Evolutionary conservation across 164 flowering plant species (phyloP), one percentile per base, ranked within the genome.

Genomic region (Annona squamosa): DNA sequence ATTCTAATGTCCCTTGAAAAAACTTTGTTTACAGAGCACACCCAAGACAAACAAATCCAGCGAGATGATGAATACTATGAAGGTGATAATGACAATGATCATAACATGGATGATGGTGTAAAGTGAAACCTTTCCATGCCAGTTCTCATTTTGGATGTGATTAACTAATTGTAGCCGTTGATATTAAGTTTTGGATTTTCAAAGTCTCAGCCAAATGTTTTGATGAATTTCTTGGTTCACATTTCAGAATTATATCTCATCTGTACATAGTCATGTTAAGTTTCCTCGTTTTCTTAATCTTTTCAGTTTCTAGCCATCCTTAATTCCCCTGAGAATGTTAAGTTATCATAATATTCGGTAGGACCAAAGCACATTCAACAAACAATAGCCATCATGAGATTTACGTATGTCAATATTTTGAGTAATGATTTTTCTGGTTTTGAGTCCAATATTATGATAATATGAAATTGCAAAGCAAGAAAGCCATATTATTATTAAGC

Each of bases 31-130:
- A 71, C 90, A 95, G 99, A 90, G 85, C 94, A 88, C 72, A 87
- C 93, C 5, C 89, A 82, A 72, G 99, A 95, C 88, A 93, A 89
- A 82, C 96, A 90, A 43, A 87, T 95, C 73, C 99, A 91, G 79
- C 87, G 97, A 9, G 98, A 95, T 42, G 96, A 95, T 72, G 99
- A 95, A 78, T 93, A 90, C 74, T 93, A 88, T 63, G 93, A 89
- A 17, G 99, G 96, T 16, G 99, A 91, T 79, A 86, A 94, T 72
- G 99, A 94, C 80, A 95, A 95, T 76, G 99, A 92, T 81, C 91
- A 85, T 57, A 78, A 79, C 76, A 86, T 79, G 84, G 94, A 86
- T 48, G 92, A 84, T 79, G 84, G 13, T 67, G 19, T 88, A 73
- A 74, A 71, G 59, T 16, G 9, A 52, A 52, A 52, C 59, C 59